Evolutionary conservation across 2,329 filamentous ascomycete species (phyloP), one percentile per base, ranked within the genome.

Genomic region (Thelonectria discophora): DNA sequence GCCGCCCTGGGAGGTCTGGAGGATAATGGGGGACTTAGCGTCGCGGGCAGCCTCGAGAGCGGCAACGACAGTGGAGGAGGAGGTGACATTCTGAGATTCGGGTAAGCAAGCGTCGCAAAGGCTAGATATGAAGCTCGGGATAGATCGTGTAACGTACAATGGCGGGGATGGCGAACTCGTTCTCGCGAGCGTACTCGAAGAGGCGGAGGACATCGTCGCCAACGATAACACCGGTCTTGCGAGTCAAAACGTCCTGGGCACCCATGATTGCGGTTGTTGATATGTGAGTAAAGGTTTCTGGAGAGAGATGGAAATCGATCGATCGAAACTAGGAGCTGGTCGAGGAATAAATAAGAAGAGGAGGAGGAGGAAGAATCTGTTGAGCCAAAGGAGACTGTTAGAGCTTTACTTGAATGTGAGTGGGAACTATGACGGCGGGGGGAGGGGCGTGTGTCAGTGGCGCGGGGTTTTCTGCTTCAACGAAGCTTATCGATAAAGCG

Each of bases 11-110:
- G 92, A 96, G 74, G 92, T 86, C 84, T 98, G 95, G 71, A 98
- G 88, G 81, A 97, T 91, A 81, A 97, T 90, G 73, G 95, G 95
- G 64, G 92, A 86, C 80, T 97, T 97, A 77, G 88, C 84, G 80
- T 98, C 94, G 74, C 93, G 90, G 72, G 95, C 95, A 77, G 95
- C 95, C 86, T 99, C 95, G 73, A 99, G 93, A 57, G 92, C 83
- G 73, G 93, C 89, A 69, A 97, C 90, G 66, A 77, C 78, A 55
- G 82, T 84, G 66, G 93, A 97, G 65, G 92, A 97, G 43, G 93
- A 97, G 73, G 94, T 98, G 76, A 97, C 92, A 82, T 98, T 97
- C 77, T 79, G 43, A 20, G 6, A 34, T 18, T 11, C 5, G 8
- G 54, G 20, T 61, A 24, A 65, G 66, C 42, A 37, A 30, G 32